A percentile compares a stretch with the other conserved stretches of the same genome.
Evolutionary conservation across 352 stramenopile species (phyloP).

Genomic region (Pythium myriotylum): DNA sequence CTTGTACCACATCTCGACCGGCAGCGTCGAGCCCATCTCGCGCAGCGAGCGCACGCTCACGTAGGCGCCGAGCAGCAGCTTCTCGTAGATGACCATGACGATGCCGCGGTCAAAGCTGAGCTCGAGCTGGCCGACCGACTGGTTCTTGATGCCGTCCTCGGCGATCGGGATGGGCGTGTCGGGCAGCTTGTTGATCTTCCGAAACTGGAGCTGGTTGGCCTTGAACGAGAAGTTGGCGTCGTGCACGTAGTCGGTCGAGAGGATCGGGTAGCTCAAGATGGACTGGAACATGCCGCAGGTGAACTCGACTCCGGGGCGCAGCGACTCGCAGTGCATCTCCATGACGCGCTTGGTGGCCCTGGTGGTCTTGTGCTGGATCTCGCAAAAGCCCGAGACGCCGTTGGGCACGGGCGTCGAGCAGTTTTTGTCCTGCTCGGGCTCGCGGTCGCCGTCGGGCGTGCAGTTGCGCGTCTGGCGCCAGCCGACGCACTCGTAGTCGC

Average conservation of each 20-base stretch:
- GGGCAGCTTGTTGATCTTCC: too few species aligned
- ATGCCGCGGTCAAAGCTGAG: conserved; percentile 47
- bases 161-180: too few species aligned
- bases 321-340: too few species aligned
- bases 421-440: conserved; percentile 33
- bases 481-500: conserved; percentile 48
- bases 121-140: conserved; percentile 23
- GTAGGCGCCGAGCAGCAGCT: conserved; percentile 51
- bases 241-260: conserved; percentile 47
- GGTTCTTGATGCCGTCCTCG: too few species aligned
- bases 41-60: conserved; percentile 54
- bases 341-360: conserved; percentile 29
- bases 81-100: conserved; percentile 41
- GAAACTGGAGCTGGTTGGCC: conserved; percentile 1
- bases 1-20: conserved; percentile 79
- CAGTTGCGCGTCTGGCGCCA: conserved; percentile 51
- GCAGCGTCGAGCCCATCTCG: conserved; percentile 51
- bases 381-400: conserved; percentile 25
- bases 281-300: too few species aligned
- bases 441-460: conserved; percentile 38
- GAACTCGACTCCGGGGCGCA: too few species aligned
- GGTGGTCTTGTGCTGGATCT: conserved; percentile 25
- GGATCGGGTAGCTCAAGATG: conserved; percentile 37
- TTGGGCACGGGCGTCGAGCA: conserved; percentile 35
- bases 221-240: conserved; percentile 39